Evolutionary conservation across 352 stramenopile genomes (phyloP), one percentile per base, ranked within the genome.

Genomic region (Globisporangium polare): DNA sequence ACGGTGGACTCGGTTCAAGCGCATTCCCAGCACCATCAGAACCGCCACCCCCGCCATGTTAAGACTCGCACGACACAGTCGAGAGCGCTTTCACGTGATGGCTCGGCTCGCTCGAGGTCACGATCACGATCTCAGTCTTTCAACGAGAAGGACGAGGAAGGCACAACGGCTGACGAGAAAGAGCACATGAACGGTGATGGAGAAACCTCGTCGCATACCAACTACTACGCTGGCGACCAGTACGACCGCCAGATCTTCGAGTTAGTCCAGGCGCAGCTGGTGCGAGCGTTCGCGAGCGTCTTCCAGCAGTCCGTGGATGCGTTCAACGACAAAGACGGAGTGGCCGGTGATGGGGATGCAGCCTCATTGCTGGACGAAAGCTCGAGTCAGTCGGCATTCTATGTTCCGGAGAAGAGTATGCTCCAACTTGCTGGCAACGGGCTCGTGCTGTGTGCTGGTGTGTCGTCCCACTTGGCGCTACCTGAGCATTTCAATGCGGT

Each of bases 181-280:
- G 58, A 67, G 41, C 27, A 70, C 51, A 27, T 69, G 51, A 20
- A 46, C 1, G 39, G 53, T 46, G 29, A 53, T 7, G 29, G n/a
- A 22, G 37, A 55, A 12, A 12, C 26, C 10, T 29, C 37, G 8
- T n/a, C 20, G 2, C 10, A 50, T 22, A 37, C 20, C 42, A 37
- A 62, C 1, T 46, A 57, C 26, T 57, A 56, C 13, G 58, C 43
- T 39, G 67, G 63, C 0, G 71, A 89, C 35, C 72, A 87, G 49
- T 92, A 91, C 49, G 81, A 92, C 29, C 74, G 71, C 18, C 75
- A 90, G 50, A 90, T 92, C 8, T 90, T 88, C 35, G 78, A 85
- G 43, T 43, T 91, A 24, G 65, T 92, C 49, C 71, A 88, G 47
- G 52, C 63, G 26, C 74, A 74, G 17, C 52, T 91, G 35, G 71